Percentiles rank a stretch among this genome's conserved stretches.
phyloP scores from a whole-genome alignment of 306 rosid species.

The Fragaria iinumae region DNA sequence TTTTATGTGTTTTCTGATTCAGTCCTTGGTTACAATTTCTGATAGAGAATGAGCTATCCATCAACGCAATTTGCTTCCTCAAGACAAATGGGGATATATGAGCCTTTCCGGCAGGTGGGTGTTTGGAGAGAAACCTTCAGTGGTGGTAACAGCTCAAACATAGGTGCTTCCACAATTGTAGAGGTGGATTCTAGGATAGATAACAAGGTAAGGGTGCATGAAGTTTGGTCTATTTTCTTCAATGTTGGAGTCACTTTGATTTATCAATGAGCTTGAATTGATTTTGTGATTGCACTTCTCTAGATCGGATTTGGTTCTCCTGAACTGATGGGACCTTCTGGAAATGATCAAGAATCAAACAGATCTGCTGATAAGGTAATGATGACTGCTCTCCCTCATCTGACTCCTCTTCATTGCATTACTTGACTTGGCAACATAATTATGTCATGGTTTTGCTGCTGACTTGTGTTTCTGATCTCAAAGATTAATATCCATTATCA shows the following conservation, averaged over 20 bases:
- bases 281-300: conserved; percentile 22
- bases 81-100: conserved; percentile 69
- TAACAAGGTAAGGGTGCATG: conserved; percentile 43
- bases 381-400: conserved; percentile 11
- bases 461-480: conserved; percentile 6
- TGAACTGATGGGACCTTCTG: conserved; percentile 45
- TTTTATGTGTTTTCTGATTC: neutral
- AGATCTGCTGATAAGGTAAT: conserved; percentile 60
- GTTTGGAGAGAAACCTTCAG: conserved; percentile 68
- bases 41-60: conserved; percentile 58
- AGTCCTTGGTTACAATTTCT: neutral
- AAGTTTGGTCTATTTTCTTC: conserved; percentile 12
- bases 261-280: conserved; percentile 7
- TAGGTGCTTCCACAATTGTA: conserved; percentile 45
- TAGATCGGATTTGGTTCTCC: conserved; percentile 56
- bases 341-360: conserved; percentile 56
- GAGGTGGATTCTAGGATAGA: conserved; percentile 45
- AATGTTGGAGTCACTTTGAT: no score
- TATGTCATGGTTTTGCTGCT: conserved; percentile 13
- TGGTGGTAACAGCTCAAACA: conserved; percentile 41
- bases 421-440: neutral
- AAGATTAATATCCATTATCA: neutral
- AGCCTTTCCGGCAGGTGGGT: conserved; percentile 70
- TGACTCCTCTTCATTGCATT: neutral
- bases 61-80: conserved; percentile 52